These are phyloP conservation scores for Coemansia sp. DNA, from an alignment of 192 early-diverging fungal species.

Conservation along the genomic window DNA sequence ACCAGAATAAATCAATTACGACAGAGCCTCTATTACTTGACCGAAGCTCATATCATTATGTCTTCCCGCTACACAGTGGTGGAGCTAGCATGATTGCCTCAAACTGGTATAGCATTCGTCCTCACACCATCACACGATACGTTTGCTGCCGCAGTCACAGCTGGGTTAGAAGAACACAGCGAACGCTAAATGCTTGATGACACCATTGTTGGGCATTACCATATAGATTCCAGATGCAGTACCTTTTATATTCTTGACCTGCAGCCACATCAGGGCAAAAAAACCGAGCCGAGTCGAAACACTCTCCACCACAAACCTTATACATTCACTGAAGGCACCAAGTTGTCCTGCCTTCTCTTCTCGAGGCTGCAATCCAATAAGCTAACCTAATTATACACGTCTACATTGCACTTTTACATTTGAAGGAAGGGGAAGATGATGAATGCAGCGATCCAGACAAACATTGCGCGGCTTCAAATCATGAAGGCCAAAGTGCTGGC, in stretches of 20 bases:
- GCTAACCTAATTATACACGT: background rate
- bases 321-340: background rate
- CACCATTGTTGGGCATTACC: background rate
- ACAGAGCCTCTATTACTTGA: no score
- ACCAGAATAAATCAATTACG: no score
- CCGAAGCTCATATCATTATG: no score
- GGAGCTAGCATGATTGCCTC: no score
- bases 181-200: background rate
- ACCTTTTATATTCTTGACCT: background rate
- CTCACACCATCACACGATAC: no score
- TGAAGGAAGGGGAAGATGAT: constrained; percentile 31
- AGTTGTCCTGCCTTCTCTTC: background rate
- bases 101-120: background rate
- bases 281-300: background rate
- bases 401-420: background rate
- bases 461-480: constrained; percentile 52
- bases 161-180: background rate
- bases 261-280: background rate
- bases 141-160: background rate
- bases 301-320: background rate
- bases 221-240: background rate
- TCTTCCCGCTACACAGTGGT: no score
- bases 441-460: constrained; percentile 51
- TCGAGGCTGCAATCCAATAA: background rate
- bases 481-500: constrained; percentile 52